phyloP scores from a whole-genome alignment of 306 rosid genomes.

The Corylus heterophylla region DNA sequence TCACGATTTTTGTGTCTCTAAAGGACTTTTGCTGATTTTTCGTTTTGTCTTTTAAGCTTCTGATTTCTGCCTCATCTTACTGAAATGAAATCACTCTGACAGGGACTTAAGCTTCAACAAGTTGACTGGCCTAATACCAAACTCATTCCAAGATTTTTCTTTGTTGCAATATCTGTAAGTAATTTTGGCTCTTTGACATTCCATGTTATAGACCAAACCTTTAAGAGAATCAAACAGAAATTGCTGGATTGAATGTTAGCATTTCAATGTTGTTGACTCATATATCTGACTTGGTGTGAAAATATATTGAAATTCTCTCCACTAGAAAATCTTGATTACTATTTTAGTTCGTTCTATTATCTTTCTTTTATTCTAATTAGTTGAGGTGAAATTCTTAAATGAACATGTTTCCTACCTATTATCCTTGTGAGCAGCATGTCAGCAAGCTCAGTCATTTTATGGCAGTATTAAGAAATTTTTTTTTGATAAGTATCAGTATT shows the following conservation, averaged over 20 bases:
- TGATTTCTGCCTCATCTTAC: not conserved
- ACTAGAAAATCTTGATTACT: not conserved
- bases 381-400: not conserved
- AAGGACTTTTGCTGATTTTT: not conserved
- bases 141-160: slow-evolving; percentile 32
- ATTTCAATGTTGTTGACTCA: not conserved
- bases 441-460: not conserved
- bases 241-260: not conserved
- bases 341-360: not conserved
- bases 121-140: slow-evolving; percentile 34
- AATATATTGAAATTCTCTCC: not conserved
- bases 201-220: not conserved
- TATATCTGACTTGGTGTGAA: not conserved
- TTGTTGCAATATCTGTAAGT: slow-evolving; percentile 35
- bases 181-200: not conserved
- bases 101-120: slow-evolving; percentile 46
- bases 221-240: not conserved
- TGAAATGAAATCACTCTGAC: not conserved
- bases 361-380: not conserved
- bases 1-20: not conserved
- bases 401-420: not conserved
- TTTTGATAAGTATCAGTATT: not conserved
- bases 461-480: not conserved
- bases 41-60: not conserved
- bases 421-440: not conserved